Evolutionary conservation across 495 filamentous ascomycete genomes (phyloP), one percentile per base, ranked within the genome.

Genomic region (Hyaloscypha finlandica): DNA sequence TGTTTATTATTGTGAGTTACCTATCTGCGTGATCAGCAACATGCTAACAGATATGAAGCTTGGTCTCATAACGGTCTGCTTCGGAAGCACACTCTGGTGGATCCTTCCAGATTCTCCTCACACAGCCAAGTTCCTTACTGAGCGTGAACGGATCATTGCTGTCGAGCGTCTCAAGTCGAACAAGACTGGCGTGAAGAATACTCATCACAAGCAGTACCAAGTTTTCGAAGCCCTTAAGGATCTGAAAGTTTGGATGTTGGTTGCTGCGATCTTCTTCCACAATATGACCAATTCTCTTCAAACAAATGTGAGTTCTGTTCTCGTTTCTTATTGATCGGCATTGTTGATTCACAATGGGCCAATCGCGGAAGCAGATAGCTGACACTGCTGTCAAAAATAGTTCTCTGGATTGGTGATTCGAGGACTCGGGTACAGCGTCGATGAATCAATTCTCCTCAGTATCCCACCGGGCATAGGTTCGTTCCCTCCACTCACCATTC

Each of bases 111-210:
- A 92, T 70, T 90, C 81, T 69, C 89, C 90, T 65, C 75, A 90
- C 66, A 90, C 89, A 72, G 85, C 86, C 12, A 83, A 87, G 20
- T 75, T 92, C 30, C 42, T 48, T 12, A 88, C 78, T 22, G 81
- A 85, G 57, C 79, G 85, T 57, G 89, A 92, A 58, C 80, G 78
- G 8, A 69, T 81, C 6, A 80, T 89, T 61, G 86, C 86, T 6
- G 74, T 91, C 58, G 88, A 87, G 55, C 81, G 89, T 29, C 85
- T 91, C n/a, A 80, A 86, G 1, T 73, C 80, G 45, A 91, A 91
- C 61, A 83, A 88, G 70, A 88, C 89, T 70, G 89, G 89, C 16
- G 83, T 91, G 32, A 86, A 88, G 45, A 91, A 90, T 68, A 88
- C 88, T 75, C 81, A 86, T 37, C 90, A 89, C 72, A 88, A 89